Base-by-base conservation (phyloP, 768 basidiomycete species). In the Dioszegia aurantiaca region DNA sequence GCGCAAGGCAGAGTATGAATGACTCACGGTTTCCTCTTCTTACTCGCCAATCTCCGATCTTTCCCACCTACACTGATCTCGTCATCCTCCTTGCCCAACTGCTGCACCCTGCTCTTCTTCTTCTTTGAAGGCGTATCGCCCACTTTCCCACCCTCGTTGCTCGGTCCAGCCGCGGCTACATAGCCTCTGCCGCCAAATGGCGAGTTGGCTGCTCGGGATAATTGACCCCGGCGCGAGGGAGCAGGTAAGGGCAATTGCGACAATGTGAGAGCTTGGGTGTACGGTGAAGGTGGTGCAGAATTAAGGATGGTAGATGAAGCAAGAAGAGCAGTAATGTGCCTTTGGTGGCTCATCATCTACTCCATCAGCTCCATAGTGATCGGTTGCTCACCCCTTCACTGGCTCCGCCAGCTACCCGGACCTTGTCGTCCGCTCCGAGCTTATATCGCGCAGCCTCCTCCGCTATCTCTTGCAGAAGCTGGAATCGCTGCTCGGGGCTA, bases 341-440 rank as follows among this genome's bases (percentile, higher is more conserved):
- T 62, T 59, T 78, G 77, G 49, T 78, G 77, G 8, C 67, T 61
- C 59, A 75, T 69, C 46, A 78, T 63, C 77, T 78, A 56, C 17
- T 12, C 21, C 2, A 31, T 56, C 33, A 59, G 60, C 58, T 37
- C 26, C 16, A 12, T 26, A n/a, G 6, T 39, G 16, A 9, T 31
- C 24, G 23, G 9, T 78, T 77, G 69, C 86, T 84, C 77, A 97
- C 85, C 68, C 84, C 87, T 79, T 97, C 92, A 36, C 89, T 89
- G 26, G 91, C 91, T 62, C 86, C 86, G 65, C 87, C 90, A 19
- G 90, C 90, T 60, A 94, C 90, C 70, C 90, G 85, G 77, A 97
- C 94, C 81, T 97, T 97, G 84, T 98, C 95, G 77, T 97, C 94
- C 54, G 89, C 89, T 26, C 94, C 93, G 60, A 91, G 83, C 77